Evolutionary conservation across 106 monocot genomes (phyloP).

Genomic region (Dendrobium chrysotoxum): DNA sequence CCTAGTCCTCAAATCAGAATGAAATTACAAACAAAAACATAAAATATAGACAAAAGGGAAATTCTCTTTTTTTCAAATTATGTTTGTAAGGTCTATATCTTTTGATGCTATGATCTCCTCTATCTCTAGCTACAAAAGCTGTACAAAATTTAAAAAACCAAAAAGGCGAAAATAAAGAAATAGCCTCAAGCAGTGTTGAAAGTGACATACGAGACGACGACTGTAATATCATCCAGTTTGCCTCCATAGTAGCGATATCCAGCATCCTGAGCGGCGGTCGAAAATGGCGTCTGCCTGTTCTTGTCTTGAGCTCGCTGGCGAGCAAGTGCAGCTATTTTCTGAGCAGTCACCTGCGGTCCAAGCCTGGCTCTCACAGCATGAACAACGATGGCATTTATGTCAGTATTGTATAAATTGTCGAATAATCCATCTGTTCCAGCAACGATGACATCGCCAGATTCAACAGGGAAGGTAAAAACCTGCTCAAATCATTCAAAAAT

Average conservation of each 20-base stretch:
- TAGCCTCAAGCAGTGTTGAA: constrained; percentile 1
- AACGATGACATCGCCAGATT: constrained; percentile 7
- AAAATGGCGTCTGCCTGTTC: constrained; percentile 13
- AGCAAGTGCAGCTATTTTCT: constrained; percentile 11
- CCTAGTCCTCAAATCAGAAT: too few relatives aligned
- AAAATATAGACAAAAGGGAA: too few relatives aligned
- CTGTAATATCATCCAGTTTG: constrained; percentile 10
- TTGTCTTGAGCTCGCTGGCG: constrained; percentile 18
- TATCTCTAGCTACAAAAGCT: too few relatives aligned
- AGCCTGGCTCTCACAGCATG: neutral
- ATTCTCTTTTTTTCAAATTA: too few relatives aligned
- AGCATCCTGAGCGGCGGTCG: constrained; percentile 6
- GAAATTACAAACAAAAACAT: too few relatives aligned
- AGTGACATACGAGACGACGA: constrained; percentile 6
- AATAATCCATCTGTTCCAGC: constrained; percentile 15
- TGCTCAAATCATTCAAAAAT: neutral
- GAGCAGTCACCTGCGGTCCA: constrained; percentile 7
- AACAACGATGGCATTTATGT: constrained; percentile 2
- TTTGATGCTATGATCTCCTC: too few relatives aligned
- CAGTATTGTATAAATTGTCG: constrained; percentile 8
- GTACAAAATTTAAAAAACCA: neutral
- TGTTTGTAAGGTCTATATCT: too few relatives aligned
- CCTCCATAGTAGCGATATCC: constrained; percentile 11
- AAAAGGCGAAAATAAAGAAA: neutral
- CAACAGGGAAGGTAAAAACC: constrained; percentile 10